Base-by-base conservation (phyloP, 495 filamentous ascomycete genomes). In the Neurospora tetraspora region DNA sequence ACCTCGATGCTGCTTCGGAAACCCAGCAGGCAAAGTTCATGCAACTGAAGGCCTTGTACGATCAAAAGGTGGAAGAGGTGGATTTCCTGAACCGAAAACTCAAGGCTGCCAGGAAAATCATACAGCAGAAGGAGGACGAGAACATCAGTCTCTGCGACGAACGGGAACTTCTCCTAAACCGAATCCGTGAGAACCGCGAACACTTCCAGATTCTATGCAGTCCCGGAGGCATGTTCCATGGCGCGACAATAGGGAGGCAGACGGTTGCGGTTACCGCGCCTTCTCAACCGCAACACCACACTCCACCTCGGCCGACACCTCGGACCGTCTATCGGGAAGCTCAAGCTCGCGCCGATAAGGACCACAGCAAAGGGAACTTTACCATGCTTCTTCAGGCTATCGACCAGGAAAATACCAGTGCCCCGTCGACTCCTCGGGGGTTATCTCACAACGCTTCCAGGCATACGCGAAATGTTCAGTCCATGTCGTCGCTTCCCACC, bases 161-260 rank as follows among this genome's bases (percentile, higher is more conserved):
- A 75, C 92, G 92, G 73, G 84, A 88, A n/a, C 86, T 90, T 76
- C 82, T 97, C 47, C 89, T 92, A 71, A 90, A 89, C 70, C 90
- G 96, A 71, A 97, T 99, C 71, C 87, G 91, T 36, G 91, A 96
- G 79, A 97, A 97, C 74, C 86, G 94, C 39, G 88, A 92, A 76
- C 94, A 97, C 78, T 88, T 96, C 73, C 90, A 91, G 71, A 85
- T 87, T 73, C 86, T 94, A 69, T 84, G 86, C 71, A 86, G 85
- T 73, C 86, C 87, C 6, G 86, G 86, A 39, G 86, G 86, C 70
- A 83, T 84, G 34, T 86, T 87, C 72, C 86, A 88, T 72, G 82
- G 83, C 12, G 53, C 53, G 14, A 65, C 27, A 34, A 18, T 65
- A 65, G 53, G 53, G 27, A 65, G 53, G 27, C 53, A 65, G 53